Base-by-base conservation (phyloP, 2,329 filamentous ascomycete species). In the Penicillium sp. region DNA sequence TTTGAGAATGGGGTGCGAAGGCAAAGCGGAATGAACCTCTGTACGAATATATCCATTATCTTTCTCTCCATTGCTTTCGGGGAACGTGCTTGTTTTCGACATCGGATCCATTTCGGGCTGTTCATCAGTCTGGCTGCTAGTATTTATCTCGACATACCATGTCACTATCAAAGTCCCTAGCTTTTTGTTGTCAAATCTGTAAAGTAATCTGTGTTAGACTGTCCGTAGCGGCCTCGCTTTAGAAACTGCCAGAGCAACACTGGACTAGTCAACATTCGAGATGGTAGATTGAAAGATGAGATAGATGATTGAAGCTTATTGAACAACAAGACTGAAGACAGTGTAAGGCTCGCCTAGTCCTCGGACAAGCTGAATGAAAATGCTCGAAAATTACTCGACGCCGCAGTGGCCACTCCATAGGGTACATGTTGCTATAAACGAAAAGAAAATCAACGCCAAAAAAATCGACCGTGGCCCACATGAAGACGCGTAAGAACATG, bases 371-470 rank as follows among this genome's bases (percentile, higher is more conserved):
- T 62, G 54, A 61, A 64, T 64, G 63, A 64, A 44, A 27, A 37
- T 52, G 41, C 54, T 47, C 61, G 59, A 61, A 66, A 65, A 60
- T 62, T 62, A 64, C 53, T 63, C 52, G 55, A 68, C 64, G 64
- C 66, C 65, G 47, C 60, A 53, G 35, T 55, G 61, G 60, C 60
- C 62, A 62, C 60, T 60, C 64, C 62, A 65, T 68, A 71, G 60
- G 68, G 62, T 72, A 71, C 69, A 72, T 63, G 61, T 66, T 66
- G 66, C 63, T 57, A 50, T 56, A 61, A 54, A 59, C 27, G 37
- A 59, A 49, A 54, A 53, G 18, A 27, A 50, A 58, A 61, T n/a
- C 57, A 61, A 50, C 46, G 44, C 54, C 54, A 60, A 44, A 16
- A 16, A 50, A 51, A 60, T 31, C 24, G 43, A 22, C 35, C 24